These are phyloP conservation scores for Spizellomyces sp. DNA, from an alignment of 192 early-diverging fungal genomes.

Conservation along the genomic window DNA sequence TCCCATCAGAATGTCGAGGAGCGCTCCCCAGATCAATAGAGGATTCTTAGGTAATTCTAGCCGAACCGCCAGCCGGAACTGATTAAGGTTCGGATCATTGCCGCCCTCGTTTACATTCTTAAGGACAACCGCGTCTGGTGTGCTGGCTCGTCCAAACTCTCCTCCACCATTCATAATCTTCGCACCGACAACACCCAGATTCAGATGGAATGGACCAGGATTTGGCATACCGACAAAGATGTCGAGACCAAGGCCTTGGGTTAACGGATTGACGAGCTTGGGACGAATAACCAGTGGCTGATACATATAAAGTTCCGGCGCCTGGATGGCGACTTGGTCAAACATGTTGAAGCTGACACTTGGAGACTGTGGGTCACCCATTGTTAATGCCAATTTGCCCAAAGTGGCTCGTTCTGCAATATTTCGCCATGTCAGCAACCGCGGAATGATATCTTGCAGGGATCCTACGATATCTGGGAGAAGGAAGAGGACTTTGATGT, in stretches of 20 bases:
- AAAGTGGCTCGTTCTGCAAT: constrained; percentile 1
- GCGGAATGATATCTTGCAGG: constrained; percentile 9
- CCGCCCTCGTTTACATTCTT: constrained; percentile 27
- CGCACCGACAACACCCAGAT: constrained; percentile 23
- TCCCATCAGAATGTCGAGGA: neutral
- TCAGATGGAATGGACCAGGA: constrained; percentile 12
- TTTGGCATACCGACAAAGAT: constrained; percentile 22
- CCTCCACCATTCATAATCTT: constrained; percentile 8
- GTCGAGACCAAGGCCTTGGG: constrained; percentile 14
- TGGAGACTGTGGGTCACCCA: constrained; percentile 12
- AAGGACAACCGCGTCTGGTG: constrained; percentile 1
- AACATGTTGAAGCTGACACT: constrained; percentile 9
- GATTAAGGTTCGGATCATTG: neutral
- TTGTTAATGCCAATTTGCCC: neutral
- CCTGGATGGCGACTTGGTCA: constrained; percentile 5
- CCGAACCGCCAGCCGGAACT: constrained; percentile 10
- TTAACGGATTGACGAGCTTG: constrained; percentile 28
- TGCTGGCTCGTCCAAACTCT: constrained; percentile 7
- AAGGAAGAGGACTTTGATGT: constrained; percentile 8
- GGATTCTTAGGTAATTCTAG: constrained; percentile 1
- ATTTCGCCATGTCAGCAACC: constrained; percentile 11
- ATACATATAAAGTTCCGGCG: constrained; percentile 24
- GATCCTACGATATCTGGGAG: neutral
- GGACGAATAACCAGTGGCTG: constrained; percentile 18
- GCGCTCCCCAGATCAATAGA: neutral